Evolutionary conservation across 2,329 filamentous ascomycete genomes (phyloP).

Genomic region (Calonectria pseudoreteaudii): DNA sequence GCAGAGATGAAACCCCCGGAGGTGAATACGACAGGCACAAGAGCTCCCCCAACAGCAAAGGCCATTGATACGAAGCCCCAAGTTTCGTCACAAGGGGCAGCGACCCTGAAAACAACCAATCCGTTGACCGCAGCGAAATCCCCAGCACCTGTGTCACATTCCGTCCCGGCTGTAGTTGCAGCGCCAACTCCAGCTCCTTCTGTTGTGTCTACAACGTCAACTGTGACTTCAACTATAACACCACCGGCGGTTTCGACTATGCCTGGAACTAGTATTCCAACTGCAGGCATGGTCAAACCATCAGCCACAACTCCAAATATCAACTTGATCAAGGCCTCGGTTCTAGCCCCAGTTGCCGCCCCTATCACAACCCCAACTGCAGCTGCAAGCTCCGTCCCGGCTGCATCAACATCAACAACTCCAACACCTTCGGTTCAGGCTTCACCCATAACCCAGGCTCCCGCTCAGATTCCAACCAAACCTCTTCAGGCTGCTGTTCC

Average conservation of each 20-base stretch:
- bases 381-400: constrained; percentile 8
- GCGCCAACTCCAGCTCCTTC: not conserved
- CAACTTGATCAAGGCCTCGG: constrained; percentile 2
- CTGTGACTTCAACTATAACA: not conserved
- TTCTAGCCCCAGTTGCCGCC: not conserved
- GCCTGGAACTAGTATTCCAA: not conserved
- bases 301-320: not conserved
- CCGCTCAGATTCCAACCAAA: constrained; percentile 1
- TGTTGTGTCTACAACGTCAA: constrained; percentile 12
- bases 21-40: not conserved
- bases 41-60: not conserved
- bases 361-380: constrained; percentile 11
- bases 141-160: not conserved
- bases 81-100: not conserved
- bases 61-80: not conserved
- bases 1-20: constrained; percentile 25
- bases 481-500: not conserved
- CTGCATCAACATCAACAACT: not conserved
- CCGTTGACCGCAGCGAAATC: not conserved
- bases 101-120: not conserved
- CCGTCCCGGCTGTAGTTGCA: not conserved
- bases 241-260: not conserved
- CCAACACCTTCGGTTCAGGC: not conserved
- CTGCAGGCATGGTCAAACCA: not conserved
- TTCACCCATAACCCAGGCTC: not conserved